Evolutionary conservation across 345 rosid species (phyloP).

Genomic region (Eucalyptus grandis): DNA sequence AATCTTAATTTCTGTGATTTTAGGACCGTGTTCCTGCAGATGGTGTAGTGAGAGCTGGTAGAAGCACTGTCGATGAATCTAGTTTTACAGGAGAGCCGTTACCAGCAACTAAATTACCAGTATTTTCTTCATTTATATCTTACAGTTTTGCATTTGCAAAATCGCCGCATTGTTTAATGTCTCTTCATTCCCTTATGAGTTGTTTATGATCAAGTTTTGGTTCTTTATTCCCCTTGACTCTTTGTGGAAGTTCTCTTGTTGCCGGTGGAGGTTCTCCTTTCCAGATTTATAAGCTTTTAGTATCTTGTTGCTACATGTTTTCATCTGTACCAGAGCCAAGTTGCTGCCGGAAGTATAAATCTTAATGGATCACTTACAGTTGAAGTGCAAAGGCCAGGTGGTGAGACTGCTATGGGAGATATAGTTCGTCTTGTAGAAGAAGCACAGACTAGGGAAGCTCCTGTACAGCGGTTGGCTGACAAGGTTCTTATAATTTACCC

Average conservation of each 20-base stretch:
- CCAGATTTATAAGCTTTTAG: not conserved
- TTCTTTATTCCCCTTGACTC: not conserved
- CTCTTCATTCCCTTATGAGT: not conserved
- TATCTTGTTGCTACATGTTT: not conserved
- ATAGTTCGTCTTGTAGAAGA: conserved; percentile 94
- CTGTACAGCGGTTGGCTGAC: conserved; percentile 89
- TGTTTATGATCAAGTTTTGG: not conserved
- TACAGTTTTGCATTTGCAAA: not conserved
- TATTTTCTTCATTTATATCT: conserved; percentile 12
- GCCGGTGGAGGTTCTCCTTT: not conserved
- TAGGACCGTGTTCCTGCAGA: conserved; percentile 96
- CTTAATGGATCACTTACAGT: conserved; percentile 89
- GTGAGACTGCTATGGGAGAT: conserved; percentile 92
- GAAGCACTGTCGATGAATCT: conserved; percentile 89
- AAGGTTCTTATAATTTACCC: conserved; percentile 41
- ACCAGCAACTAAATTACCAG: conserved; percentile 83
- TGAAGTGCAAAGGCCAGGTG: conserved; percentile 91
- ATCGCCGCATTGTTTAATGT: not conserved
- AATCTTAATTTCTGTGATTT: not conserved
- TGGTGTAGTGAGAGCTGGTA: conserved; percentile 87
- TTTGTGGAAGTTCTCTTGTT: not conserved
- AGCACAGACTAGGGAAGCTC: conserved; percentile 95
- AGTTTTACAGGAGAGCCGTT: conserved; percentile 97
- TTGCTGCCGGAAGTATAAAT: conserved; percentile 91
- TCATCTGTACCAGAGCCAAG: conserved; percentile 56